Conservation (phyloP, 2,329 filamentous ascomycete species). For the Ascochyta koolunga region DNA sequence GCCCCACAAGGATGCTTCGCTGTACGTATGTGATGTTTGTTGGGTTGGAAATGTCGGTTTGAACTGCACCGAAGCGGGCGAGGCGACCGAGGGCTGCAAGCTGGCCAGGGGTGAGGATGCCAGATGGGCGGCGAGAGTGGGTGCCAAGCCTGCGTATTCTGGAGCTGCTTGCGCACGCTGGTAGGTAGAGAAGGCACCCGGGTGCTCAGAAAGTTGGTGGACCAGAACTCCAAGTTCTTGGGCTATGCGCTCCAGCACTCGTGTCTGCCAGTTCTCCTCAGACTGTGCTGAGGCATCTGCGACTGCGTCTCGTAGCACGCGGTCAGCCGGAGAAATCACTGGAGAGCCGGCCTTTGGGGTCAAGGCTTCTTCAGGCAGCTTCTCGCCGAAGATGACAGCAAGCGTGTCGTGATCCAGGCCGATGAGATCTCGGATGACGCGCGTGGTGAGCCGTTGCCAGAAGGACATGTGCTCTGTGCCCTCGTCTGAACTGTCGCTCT, state of each 20-base stretch:
- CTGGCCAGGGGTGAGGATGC: slow-evolving; percentile 30
- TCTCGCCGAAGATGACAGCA: slow-evolving; percentile 85
- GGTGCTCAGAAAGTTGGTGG: slow-evolving; percentile 81
- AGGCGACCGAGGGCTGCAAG: slow-evolving; percentile 37
- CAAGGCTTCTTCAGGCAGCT: slow-evolving; percentile 60
- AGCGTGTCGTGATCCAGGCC: slow-evolving; percentile 87
- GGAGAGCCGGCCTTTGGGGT: slow-evolving; percentile 28
- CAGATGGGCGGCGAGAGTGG: slow-evolving; percentile 35
- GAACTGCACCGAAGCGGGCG: slow-evolving; percentile 53
- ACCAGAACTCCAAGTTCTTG: slow-evolving; percentile 85
- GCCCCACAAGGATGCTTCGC: slow-evolving; percentile 67
- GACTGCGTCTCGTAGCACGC: slow-evolving; percentile 27
- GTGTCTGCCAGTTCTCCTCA: slow-evolving; percentile 70
- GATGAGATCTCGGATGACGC: slow-evolving; percentile 86
- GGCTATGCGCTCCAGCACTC: slow-evolving; percentile 82
- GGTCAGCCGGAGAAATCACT: slow-evolving; percentile 24
- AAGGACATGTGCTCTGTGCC: slow-evolving; percentile 68
- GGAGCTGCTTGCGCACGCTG: slow-evolving; percentile 62
- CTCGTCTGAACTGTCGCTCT: slow-evolving; percentile 47
- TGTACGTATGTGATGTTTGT: slow-evolving; percentile 42
- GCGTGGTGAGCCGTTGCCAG: slow-evolving; percentile 81
- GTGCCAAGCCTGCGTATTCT: slow-evolving; percentile 78
- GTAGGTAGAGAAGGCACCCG: slow-evolving; percentile 88
- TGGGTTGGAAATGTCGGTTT: slow-evolving; percentile 53
- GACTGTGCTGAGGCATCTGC: slow-evolving; percentile 41